phyloP scores from a whole-genome alignment of 768 basidiomycete genomes.

The Tricholoma matsutake region DNA sequence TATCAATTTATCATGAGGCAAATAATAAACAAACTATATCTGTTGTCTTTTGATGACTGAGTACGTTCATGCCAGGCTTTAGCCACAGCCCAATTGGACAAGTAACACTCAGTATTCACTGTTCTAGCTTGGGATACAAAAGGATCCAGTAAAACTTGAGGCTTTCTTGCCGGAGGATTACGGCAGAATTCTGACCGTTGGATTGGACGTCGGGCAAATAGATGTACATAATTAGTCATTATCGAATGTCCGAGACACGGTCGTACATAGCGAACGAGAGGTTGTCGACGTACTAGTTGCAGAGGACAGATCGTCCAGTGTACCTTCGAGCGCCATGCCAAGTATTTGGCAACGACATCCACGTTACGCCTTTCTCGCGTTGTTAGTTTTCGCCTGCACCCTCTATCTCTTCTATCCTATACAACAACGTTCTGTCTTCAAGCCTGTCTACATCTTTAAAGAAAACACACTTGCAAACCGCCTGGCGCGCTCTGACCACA shows the following conservation, averaged over 20 bases:
- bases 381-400: constrained; percentile 39
- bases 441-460: constrained; percentile 17
- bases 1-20: too few species aligned
- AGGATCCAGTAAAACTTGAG: too few species aligned
- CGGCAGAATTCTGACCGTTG: too few species aligned
- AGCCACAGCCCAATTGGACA: too few species aligned
- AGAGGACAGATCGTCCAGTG: neutral
- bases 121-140: too few species aligned
- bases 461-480: constrained; percentile 37
- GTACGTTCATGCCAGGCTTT: too few species aligned
- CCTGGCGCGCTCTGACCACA: constrained; percentile 39
- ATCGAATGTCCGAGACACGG: neutral
- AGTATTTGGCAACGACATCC: neutral
- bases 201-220: neutral
- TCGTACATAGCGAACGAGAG: neutral
- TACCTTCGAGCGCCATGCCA: neutral
- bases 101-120: too few species aligned
- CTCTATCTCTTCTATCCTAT: constrained; percentile 46
- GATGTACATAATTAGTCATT: neutral
- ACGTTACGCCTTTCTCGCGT: neutral
- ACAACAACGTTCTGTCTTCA: constrained; percentile 18
- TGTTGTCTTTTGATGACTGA: too few species aligned
- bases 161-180: too few species aligned
- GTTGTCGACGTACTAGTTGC: neutral
- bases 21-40: too few species aligned